phyloP scores from a whole-genome alignment of 768 basidiomycete species.

The Gelatoporia subvermispora region DNA sequence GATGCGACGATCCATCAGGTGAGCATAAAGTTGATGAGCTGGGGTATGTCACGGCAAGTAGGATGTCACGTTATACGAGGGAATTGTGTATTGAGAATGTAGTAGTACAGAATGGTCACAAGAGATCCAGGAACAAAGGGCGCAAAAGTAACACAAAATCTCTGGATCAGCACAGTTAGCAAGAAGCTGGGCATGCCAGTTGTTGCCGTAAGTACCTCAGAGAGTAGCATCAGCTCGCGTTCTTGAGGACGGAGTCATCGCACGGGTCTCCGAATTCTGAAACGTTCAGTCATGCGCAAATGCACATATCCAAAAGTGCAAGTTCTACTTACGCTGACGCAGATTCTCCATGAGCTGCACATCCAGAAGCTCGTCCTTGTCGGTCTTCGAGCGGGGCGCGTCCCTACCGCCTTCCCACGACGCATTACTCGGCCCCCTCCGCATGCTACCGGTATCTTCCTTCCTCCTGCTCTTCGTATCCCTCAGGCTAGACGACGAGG shows the following conservation, averaged over 20 bases:
- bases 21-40: no score
- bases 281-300: not conserved
- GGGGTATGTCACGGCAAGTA: no score
- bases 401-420: not conserved
- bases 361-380: constrained; percentile 22
- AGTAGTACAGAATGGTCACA: no score
- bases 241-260: constrained; percentile 1
- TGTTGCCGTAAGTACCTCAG: no score
- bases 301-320: not conserved
- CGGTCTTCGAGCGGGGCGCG: not conserved
- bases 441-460: constrained; percentile 7
- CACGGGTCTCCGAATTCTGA: constrained; percentile 9
- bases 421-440: not conserved
- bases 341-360: constrained; percentile 14
- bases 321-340: constrained; percentile 12
- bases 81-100: no score
- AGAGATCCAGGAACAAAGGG: no score
- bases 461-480: constrained; percentile 19
- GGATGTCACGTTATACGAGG: no score
- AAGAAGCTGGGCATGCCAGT: no score
- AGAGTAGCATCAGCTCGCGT: not conserved
- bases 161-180: no score
- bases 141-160: no score
- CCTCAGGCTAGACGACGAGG: constrained; percentile 7
- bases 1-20: no score